These are phyloP conservation scores for Pseudocercospora crystallina DNA, from an alignment of 2,329 filamentous ascomycete species.

Conservation along the genomic window DNA sequence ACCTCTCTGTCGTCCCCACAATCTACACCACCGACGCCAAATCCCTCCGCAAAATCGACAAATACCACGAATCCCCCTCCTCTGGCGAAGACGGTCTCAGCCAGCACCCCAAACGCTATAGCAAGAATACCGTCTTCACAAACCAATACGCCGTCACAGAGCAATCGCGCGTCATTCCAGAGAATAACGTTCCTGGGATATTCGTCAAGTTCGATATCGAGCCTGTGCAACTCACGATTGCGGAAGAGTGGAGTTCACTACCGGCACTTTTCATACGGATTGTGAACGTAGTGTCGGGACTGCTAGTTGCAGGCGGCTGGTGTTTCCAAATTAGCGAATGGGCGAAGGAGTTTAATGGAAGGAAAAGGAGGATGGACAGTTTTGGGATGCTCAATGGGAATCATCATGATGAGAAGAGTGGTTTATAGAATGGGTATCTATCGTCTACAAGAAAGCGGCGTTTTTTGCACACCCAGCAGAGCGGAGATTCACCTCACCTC, in stretches of 20 bases:
- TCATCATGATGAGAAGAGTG: conserved; percentile 22
- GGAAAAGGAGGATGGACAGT: conserved; percentile 20
- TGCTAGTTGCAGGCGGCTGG: conserved; percentile 93
- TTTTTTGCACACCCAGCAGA: too few species aligned
- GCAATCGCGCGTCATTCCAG: conserved; percentile 70
- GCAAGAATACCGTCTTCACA: conserved; percentile 69
- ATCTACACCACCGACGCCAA: conserved; percentile 66
- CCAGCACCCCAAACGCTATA: conserved; percentile 36
- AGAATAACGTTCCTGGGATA: conserved; percentile 76
- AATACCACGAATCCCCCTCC: conserved; percentile 42
- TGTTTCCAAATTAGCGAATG: conserved; percentile 82
- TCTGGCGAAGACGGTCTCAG: conserved; percentile 38
- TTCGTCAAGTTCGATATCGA: conserved; percentile 99
- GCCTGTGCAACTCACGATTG: conserved; percentile 82
- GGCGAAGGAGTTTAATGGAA: conserved; percentile 49
- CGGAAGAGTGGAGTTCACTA: conserved; percentile 75
- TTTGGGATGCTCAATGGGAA: conserved; percentile 26
- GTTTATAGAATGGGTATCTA: conserved; percentile 13
- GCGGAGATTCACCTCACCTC: too few species aligned
- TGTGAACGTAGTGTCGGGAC: conserved; percentile 86
- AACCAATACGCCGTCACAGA: conserved; percentile 98
- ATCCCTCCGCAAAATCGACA: conserved; percentile 41
- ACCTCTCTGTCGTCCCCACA: conserved; percentile 90
- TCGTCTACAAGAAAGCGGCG: not conserved
- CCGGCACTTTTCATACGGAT: conserved; percentile 75